A percentile compares a stretch with the other conserved stretches of the same genome.
phyloP scores from a whole-genome alignment of 1,284 basidiomycete species.

The Fomes fomentarius region DNA sequence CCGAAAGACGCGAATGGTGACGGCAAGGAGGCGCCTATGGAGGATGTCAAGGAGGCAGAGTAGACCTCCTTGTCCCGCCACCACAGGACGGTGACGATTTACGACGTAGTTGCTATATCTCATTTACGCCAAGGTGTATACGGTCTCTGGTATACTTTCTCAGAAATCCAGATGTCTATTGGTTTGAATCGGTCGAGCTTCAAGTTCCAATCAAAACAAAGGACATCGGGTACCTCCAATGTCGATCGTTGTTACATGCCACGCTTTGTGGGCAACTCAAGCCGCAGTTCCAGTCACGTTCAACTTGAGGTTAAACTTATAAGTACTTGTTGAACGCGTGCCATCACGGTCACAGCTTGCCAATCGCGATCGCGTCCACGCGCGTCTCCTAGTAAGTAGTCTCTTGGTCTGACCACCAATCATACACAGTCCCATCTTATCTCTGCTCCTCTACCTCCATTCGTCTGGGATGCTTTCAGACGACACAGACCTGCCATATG shows the following conservation, averaged over 20 bases:
- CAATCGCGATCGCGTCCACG: too few relatives aligned
- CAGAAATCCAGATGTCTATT: too few relatives aligned
- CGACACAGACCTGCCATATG: constrained; percentile 13
- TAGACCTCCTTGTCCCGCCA: not conserved
- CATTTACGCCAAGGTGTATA: too few relatives aligned
- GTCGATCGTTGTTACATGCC: too few relatives aligned
- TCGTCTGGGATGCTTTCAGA: constrained; percentile 7
- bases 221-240: too few relatives aligned
- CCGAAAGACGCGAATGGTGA: constrained; percentile 6
- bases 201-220: too few relatives aligned
- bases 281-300: too few relatives aligned
- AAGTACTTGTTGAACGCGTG: too few relatives aligned
- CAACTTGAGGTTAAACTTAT: too few relatives aligned
- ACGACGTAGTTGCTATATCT: not conserved
- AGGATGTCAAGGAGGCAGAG: constrained; percentile 18
- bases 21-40: constrained; percentile 6
- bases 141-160: too few relatives aligned
- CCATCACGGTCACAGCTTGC: not conserved
- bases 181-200: too few relatives aligned
- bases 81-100: not conserved
- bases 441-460: not conserved
- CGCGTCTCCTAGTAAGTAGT: not conserved
- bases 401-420: not conserved
- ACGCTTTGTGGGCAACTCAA: too few relatives aligned
- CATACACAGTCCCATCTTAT: not conserved